Evolutionary conservation across 2,329 filamentous ascomycete genomes (phyloP), one percentile per base, ranked within the genome.

Genomic region (Onygenales sp.): DNA sequence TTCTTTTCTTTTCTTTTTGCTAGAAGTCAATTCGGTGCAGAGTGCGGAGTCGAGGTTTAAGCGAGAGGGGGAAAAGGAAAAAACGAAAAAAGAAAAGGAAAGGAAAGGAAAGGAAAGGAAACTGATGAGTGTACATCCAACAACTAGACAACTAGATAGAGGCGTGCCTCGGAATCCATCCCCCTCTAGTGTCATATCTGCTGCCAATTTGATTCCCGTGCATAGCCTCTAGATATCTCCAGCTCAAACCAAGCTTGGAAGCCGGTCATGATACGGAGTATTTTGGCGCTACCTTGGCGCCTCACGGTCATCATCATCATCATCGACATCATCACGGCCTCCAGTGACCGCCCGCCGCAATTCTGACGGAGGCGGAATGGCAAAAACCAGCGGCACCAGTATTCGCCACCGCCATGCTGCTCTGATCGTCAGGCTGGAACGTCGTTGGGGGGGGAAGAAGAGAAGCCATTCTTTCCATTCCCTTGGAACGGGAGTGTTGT

Each of bases 101-200:
- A 49, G 42, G 57, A 51, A 14, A 49, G 39, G 51, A 53, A 47
- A 52, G 21, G 3, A 27, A 27, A 17, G 17, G 17, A 17, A 5
- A 42, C 49, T 17, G 44, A 42, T 31, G 48, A 53, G 47, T 40
- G 37, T 53, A 48, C 37, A 54, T 44, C 48, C 46, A 39, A 42
- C 21, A 17, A 32, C 32, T 37, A 7, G 43, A 42, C 21, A 17
- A 32, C 32, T 37, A 7, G 43, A 44, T 52, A 33, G 45, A 52
- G 54, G 33, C 51, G 52, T 48, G 48, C 21, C 21, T 27, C 21
- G 1, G 51, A 27, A 27, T 39, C 3, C 6, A 39, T 10, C 13
- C 3, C 9, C 36, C 57, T 56, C 54, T 55, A 57, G 59, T 47
- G 50, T 49, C 36, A 53, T 39, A 9, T 39, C 6, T 9, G 13